Evolutionary conservation across 1,284 basidiomycete genomes (phyloP), one percentile per base, ranked within the genome.

Genomic region (Heliocybe sulcata): DNA sequence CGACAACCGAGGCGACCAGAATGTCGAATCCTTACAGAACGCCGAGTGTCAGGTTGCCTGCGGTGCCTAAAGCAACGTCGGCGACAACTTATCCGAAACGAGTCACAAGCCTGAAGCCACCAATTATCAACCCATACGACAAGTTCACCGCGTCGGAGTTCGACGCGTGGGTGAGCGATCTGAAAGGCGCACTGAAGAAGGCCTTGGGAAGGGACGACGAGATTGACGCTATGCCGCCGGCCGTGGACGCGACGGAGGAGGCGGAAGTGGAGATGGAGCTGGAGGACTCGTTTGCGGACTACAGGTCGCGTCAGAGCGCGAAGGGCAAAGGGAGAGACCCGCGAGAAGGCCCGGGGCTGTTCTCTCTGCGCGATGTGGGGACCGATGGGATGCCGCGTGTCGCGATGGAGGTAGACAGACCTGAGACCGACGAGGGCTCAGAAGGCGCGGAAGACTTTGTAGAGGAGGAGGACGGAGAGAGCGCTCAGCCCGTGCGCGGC

Each of bases 41-140:
- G 6, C 38, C 38, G 8, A 42, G n/a, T 42, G 12, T 20, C 19
- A 6, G 38, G 16, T 6, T 16, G n/a, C 47, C 47, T 3, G 3
- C 14, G 19, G 20, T 20, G 23, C 47, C 47, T 4, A 25, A 49
- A 4, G 10, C 47, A 20, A 49, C 47, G 20, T 20, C 47, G n/a
- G 47, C 47, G 47, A 22, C 47, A 16, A 29, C 6, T 16, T 26
- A 25, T 16, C 47, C 12, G 47, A 29, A 25, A 26, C 22, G 47
- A 3, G 9, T 19, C 12, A 52, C 9, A 50, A 25, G 10, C n/a
- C 61, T 64, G n/a, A 61, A 67, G 2, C 60, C 80, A 14, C 83
- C 83, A n/a, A 77, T 85, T 52, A 67, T 77, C 55, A 85, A 85
- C 60, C 85, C 85, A 1, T 87, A 81, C 64, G 82, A 87, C 66